Evolutionary conservation across 768 basidiomycete genomes (phyloP).

Genomic region (Serendipita vermifera): DNA sequence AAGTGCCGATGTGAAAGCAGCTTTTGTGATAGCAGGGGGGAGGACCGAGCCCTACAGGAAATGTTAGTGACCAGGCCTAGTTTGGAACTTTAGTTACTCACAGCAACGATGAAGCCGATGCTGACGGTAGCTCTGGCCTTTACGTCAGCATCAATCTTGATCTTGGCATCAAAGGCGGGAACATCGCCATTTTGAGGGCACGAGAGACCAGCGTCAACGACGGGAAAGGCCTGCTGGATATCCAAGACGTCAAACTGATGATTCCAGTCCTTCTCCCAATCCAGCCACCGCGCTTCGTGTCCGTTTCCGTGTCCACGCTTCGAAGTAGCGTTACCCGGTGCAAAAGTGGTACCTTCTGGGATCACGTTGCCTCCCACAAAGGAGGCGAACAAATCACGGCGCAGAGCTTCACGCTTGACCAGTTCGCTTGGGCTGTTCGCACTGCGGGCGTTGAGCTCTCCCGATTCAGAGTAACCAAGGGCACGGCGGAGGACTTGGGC

Average conservation of each 20-base stretch:
- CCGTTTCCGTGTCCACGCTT: no score
- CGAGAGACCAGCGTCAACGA: neutral
- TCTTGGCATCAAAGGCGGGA: conserved; percentile 6
- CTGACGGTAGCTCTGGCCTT: neutral
- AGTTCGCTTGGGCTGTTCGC: neutral
- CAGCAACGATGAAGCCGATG: conserved; percentile 1
- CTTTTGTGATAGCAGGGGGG: conserved; percentile 3
- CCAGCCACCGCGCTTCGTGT: no score
- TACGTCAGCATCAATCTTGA: conserved; percentile 8
- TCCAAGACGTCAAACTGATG: neutral
- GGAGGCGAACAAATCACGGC: neutral
- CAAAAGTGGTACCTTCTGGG: neutral
- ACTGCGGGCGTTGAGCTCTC: neutral
- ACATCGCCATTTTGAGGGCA: conserved; percentile 2
- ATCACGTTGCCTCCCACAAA: conserved; percentile 1
- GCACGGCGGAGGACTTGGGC: neutral
- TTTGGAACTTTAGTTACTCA: neutral
- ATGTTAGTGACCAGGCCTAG: neutral
- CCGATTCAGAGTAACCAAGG: neutral
- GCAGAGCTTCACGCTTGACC: neutral
- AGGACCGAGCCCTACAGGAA: conserved; percentile 1
- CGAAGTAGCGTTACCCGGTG: no score
- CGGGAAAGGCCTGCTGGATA: neutral
- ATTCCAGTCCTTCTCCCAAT: conserved; percentile 7
- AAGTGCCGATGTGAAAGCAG: neutral